These are phyloP conservation scores for Lachnellula occidentalis DNA, from an alignment of 2,329 filamentous ascomycete genomes.

Conservation along the genomic window DNA sequence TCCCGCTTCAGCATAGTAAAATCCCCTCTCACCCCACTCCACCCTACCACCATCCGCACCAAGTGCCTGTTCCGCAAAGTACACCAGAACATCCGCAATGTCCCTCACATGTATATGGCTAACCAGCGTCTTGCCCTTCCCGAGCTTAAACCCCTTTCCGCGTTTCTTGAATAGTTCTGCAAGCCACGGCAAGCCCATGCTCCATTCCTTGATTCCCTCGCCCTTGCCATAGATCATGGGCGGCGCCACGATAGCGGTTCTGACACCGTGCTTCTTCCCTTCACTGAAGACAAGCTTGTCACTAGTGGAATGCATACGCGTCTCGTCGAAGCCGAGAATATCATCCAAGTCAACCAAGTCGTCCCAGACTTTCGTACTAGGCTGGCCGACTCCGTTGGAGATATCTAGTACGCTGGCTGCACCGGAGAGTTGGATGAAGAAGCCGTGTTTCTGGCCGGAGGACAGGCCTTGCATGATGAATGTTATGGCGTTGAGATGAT, in stretches of 20 bases:
- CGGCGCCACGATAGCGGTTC: conserved; percentile 51
- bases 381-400: conserved; percentile 8
- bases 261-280: conserved; percentile 34
- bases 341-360: conserved; percentile 40
- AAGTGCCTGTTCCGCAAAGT: conserved; percentile 46
- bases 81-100: conserved; percentile 44
- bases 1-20: conserved; percentile 52
- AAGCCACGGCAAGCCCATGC: conserved; percentile 44
- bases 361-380: conserved; percentile 38
- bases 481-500: conserved; percentile 3
- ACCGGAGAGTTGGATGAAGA: conserved; percentile 17
- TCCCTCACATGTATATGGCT: conserved; percentile 49
- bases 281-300: conserved; percentile 45
- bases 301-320: conserved; percentile 44
- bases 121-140: conserved; percentile 44
- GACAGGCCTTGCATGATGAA: conserved; percentile 11
- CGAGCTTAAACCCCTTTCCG: conserved; percentile 43
- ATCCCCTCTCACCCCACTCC: conserved; percentile 47
- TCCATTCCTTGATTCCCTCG: conserved; percentile 45
- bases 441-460: conserved; percentile 2
- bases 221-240: conserved; percentile 50
- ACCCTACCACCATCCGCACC: conserved; percentile 32
- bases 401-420: conserved; percentile 6
- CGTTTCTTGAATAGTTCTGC: conserved; percentile 39
- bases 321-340: conserved; percentile 39